Evolutionary conservation across 2,329 filamentous ascomycete genomes (phyloP), one percentile per base, ranked within the genome.

Genomic region (Davidsoniella virescens): DNA sequence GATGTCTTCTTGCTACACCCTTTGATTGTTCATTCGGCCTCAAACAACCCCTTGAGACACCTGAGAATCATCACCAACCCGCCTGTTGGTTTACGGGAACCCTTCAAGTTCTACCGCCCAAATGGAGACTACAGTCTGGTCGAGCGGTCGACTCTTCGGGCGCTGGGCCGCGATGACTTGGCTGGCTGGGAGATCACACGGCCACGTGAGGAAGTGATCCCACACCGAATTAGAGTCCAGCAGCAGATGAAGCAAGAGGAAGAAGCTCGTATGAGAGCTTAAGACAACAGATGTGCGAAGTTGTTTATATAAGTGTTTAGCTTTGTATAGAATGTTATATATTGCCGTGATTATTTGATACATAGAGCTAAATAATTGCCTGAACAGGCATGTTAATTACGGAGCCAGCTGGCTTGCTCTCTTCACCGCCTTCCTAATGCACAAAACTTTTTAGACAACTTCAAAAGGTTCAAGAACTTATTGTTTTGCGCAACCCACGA

Each of bases 1-100:
- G 75, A 79, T 53, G 71, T 79, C 12, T 78, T 70, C 55, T 61
- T 80, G 14, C 57, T 79, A 58, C 75, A 80, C 58, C 75, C 75
- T 40, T 61, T 79, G 16, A 79, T 78, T 73, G 59, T 78, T 61
- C 75, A 80, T 59, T 70, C 67, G 38, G 70, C 72, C 3, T 71
- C 38, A 57, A 67, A 17, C 56, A 61, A 61, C 49, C 54, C 55
- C 14, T 54, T 56, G 9, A 57, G 59, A 16, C 52, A 56, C 41
- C 43, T 57, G 12, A 54, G 59, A 18, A 56, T 60, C 54, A 60
- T 60, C 44, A 60, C 59, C 10, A 60, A 60, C 47, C 59, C 59
- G 8, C 58, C 73, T 0, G 69, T 78, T 7, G 66, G 63, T 17
- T 58, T 78, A 2, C 66, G 60, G 40, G 64, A 71, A 59, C 55